Base-by-base conservation (phyloP, 2,329 filamentous ascomycete species). In the Pseudocercospora crystallina region DNA sequence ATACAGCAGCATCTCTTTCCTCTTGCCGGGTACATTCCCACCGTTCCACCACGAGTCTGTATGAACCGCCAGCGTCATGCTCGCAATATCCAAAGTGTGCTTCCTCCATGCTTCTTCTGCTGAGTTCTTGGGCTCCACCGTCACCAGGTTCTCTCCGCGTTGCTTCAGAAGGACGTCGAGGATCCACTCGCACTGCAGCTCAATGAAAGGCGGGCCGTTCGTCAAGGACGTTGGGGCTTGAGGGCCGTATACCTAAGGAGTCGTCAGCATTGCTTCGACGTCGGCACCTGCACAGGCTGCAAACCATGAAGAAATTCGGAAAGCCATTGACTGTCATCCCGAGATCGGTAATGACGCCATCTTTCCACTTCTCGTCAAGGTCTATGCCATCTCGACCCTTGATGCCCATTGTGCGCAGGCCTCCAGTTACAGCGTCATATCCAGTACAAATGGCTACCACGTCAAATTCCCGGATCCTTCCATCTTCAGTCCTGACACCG, bases 141-240 rank as follows among this genome's bases (percentile, higher is more conserved):
- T 69, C 15, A 62, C 64, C 42, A 74, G 68, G 2, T 66, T 66
- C 42, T 73, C 65, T 5, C 70, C 65, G 42, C 64, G 59, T n/a
- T 71, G 59, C 58, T 70, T 69, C n/a, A 62, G 62, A 47, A 76
- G 69, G 5, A 71, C 68, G 40, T 73, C 67, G 14, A 74, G 62
- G 43, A 76, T 75, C 69, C 70, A 76, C 42, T 76, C 71, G 29
- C 67, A 71, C 57, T 77, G 73, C 4, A 68, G 64, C 52, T 76
- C 73, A 15, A 74, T 61, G 49, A 73, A 75, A 9, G 65, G 71
- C 2, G 74, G 74, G 0, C 74, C 74, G 42, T 77, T 77, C 34
- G 66, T 68, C 46, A 75, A 74, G 1, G 72, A 72, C 0, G 74
- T 76, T 1, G 73, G 74, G 14, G 58, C 52, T 29, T 47, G 37